A percentile compares a stretch with the other conserved stretches of the same genome.
phyloP scores from a whole-genome alignment of 176 grass and related monocot genomes.

The Microstegium vimineum region DNA sequence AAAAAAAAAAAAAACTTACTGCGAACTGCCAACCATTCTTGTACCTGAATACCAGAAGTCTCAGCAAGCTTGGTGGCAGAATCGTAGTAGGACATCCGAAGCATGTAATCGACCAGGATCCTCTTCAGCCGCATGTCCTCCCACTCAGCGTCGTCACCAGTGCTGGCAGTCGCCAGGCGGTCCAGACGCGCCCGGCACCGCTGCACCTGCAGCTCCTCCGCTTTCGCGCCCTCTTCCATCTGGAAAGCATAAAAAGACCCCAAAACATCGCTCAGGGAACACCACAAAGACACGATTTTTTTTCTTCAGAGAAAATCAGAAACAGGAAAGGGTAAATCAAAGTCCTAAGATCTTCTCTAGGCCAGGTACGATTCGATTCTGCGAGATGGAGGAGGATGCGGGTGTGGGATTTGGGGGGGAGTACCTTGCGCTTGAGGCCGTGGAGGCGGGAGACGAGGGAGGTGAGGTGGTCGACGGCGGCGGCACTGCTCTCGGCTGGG shows the following conservation, averaged over 20 bases:
- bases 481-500: neutral
- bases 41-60: constrained; percentile 74
- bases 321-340: neutral
- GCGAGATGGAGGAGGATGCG: neutral
- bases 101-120: constrained; percentile 97
- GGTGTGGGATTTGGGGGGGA: neutral
- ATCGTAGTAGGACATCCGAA: constrained; percentile 93
- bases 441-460: constrained; percentile 94
- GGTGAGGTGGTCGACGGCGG: constrained; percentile 64
- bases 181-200: constrained; percentile 81
- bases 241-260: constrained; percentile 19
- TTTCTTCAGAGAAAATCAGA: neutral
- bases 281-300: neutral
- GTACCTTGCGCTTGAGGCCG: constrained; percentile 88
- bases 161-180: constrained; percentile 43
- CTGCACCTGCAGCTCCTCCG: constrained; percentile 74
- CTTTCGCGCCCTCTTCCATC: constrained; percentile 60
- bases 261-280: constrained; percentile 15
- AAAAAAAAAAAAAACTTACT: neutral
- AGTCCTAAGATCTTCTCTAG: neutral
- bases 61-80: constrained; percentile 56
- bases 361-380: neutral
- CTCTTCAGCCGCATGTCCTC: constrained; percentile 66
- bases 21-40: neutral
- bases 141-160: constrained; percentile 54